Evolutionary conservation across 1,284 basidiomycete genomes (phyloP).

Genomic region (Fistulinella staudtii): DNA sequence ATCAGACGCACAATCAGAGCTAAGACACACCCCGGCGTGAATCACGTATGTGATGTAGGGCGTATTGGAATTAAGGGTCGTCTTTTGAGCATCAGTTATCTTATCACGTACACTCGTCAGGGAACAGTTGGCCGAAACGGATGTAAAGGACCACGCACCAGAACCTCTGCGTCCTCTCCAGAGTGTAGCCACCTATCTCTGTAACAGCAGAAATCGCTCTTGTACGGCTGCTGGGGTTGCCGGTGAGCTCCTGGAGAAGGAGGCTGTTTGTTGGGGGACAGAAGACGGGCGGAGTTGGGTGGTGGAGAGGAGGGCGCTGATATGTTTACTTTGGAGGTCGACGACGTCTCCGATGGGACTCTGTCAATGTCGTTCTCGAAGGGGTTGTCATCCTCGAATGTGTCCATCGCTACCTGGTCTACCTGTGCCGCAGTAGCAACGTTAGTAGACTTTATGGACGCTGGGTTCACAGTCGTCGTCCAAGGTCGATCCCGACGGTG

Average conservation of each 20-base stretch:
- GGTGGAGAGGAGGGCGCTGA: slow-evolving; percentile 64
- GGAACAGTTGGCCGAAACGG: background rate
- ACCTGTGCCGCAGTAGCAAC: background rate
- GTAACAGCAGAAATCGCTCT: slow-evolving; percentile 71
- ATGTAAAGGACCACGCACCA: slow-evolving; percentile 44
- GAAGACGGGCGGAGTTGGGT: slow-evolving; percentile 37
- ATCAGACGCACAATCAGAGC: slow-evolving; percentile 6
- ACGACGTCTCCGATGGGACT: slow-evolving; percentile 60
- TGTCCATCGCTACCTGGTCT: slow-evolving; percentile 46
- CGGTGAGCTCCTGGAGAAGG: slow-evolving; percentile 53
- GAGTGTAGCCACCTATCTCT: slow-evolving; percentile 74
- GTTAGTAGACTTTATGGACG: too few relatives aligned
- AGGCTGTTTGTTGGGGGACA: slow-evolving; percentile 44
- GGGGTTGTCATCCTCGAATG: slow-evolving; percentile 76
- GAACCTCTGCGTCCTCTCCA: slow-evolving; percentile 74
- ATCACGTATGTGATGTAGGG: slow-evolving; percentile 97
- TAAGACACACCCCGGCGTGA: slow-evolving; percentile 67
- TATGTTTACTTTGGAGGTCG: slow-evolving; percentile 56
- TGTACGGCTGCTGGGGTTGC: slow-evolving; percentile 48
- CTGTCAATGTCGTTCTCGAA: slow-evolving; percentile 65
- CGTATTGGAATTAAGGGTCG: slow-evolving; percentile 77
- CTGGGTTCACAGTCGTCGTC: too few relatives aligned
- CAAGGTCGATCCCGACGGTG: background rate
- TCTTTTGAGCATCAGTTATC: slow-evolving; percentile 97
- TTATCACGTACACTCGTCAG: slow-evolving; percentile 35